Evolutionary conservation across 495 filamentous ascomycete genomes (phyloP).

Genomic region (Lasiosphaeriaceae sp.): DNA sequence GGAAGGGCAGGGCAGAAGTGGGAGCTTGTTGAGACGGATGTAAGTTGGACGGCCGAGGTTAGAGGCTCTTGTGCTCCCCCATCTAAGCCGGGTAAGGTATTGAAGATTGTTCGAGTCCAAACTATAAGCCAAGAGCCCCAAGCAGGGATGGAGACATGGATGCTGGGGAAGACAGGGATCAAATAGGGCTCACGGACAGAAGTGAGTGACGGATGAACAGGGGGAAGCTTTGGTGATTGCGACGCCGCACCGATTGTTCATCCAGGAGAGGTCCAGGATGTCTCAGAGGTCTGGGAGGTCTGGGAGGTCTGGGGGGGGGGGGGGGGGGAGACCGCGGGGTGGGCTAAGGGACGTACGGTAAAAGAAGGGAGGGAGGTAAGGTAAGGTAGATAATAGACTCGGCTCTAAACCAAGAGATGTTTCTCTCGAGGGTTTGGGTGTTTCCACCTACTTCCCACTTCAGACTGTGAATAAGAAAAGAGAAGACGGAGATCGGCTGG

Average conservation of each 20-base stretch:
- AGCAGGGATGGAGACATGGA: slow-evolving; percentile 2
- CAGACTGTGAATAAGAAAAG: not conserved
- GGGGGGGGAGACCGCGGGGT: not conserved
- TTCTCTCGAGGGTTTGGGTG: too few relatives aligned
- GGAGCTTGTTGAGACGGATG: not conserved
- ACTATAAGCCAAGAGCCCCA: not conserved
- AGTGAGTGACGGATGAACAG: not conserved
- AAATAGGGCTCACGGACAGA: slow-evolving; percentile 9
- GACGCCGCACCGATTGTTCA: not conserved
- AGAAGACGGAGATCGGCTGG: not conserved
- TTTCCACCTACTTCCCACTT: too few relatives aligned
- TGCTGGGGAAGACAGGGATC: slow-evolving; percentile 9
- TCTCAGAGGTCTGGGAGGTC: not conserved
- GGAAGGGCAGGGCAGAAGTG: not conserved
- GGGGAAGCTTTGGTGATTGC: not conserved
- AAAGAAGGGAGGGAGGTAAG: not conserved
- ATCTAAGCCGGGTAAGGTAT: not conserved
- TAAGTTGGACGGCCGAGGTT: not conserved
- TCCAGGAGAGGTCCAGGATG: not conserved
- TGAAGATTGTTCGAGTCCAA: not conserved
- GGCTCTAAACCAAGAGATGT: too few relatives aligned
- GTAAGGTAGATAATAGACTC: not conserved
- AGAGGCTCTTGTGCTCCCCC: slow-evolving; percentile 3
- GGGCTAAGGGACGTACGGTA: not conserved
- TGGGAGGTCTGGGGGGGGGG: not conserved